Evolutionary conservation across 2,329 filamentous ascomycete genomes (phyloP), one percentile per base, ranked within the genome.

Genomic region (Colletotrichum cordylinicola): DNA sequence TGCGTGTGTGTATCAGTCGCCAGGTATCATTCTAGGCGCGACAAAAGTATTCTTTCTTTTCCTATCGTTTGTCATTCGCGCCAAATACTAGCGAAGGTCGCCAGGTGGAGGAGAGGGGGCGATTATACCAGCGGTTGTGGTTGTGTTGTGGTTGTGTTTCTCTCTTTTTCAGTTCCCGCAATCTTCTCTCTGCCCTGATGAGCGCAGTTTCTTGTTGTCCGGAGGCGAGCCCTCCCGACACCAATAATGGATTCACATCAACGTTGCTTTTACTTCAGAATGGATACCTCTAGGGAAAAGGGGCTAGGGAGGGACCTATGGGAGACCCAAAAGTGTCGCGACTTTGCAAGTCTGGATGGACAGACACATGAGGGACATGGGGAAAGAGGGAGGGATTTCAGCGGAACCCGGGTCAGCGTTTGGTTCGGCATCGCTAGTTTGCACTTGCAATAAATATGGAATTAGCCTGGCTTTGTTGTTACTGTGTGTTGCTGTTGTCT

Each of bases 1-100:
- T 64, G 35, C 21, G 43, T 67, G 43, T 67, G 65, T 29, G 65
- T 67, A 58, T 21, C 29, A 67, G 15, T 56, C 29, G 48, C 24
- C 48, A 15, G 12, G 43, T 56, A n/a, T 27, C 12, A 21, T 43
- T 31, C 56, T 31, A 31, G 66, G 66, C 66, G 66, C 33, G 66
- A 55, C 29, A 64, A 64, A 64, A 37, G 29, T 37, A 35, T 64
- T 29, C 33, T 33, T 35, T 15, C 31, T 68, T 39, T 58, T 43
- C 29, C 55, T 68, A n/a, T 68, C 15, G 55, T 68, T 68, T 58
- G 52, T 31, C 56, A 29, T 33, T 33, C n/a, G 27, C 29, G 24
- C 29, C 15, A 21, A 21, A 13, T 21, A 13, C n/a, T 24, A 52
- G 43, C 43, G 43, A 52, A n/a, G n/a, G 13, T 66, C 39, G 39